Evolutionary conservation across 2,329 filamentous ascomycete genomes (phyloP), one percentile per base, ranked within the genome.

Genomic region (Coniosporium tulheliwenetii): DNA sequence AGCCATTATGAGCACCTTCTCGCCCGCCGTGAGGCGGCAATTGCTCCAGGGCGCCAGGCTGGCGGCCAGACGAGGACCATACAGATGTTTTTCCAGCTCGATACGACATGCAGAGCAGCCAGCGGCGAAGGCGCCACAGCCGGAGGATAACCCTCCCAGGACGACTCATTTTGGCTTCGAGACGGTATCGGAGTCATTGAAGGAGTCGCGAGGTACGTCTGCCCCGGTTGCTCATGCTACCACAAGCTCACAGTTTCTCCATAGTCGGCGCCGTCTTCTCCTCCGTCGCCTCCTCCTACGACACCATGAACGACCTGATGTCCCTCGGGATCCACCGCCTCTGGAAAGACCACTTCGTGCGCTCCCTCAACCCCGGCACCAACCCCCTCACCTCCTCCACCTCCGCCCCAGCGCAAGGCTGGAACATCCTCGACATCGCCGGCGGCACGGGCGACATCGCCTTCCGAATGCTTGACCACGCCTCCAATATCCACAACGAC

Each of bases 261-360:
- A 60, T 66, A 70, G 87, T 95, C 34, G 82, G 82, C 44, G 77
- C 75, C 35, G 91, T 98, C 43, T 98, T 98, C 67, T 89, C 85
- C 61, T 95, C 82, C 49, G 91, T 98, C 34, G 91, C 91, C 50
- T 79, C 84, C 47, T 85, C 82, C 13, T 98, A 98, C 65, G 91
- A 98, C 62, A 81, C 80, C 46, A 98, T 98, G 91, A 98, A 98
- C 66, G 91, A 98, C 61, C 73, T 96, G 50, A 98, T 98, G 91
- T 96, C 91, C 7, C 75, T 98, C 38, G 91, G 91, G 41, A 87
- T 94, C 64, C 91, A 98, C 62, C 82, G 91, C 36, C 68, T 98
- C 32, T 98, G 91, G 91, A 98, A 83, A 67, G 89, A 96, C 63
- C 79, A 94, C 64, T 98, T 96, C 61, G 89, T 98, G 37, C 79